Evolutionary conservation across 2,329 filamentous ascomycete species (phyloP).

Genomic region (Knufia fluminis): DNA sequence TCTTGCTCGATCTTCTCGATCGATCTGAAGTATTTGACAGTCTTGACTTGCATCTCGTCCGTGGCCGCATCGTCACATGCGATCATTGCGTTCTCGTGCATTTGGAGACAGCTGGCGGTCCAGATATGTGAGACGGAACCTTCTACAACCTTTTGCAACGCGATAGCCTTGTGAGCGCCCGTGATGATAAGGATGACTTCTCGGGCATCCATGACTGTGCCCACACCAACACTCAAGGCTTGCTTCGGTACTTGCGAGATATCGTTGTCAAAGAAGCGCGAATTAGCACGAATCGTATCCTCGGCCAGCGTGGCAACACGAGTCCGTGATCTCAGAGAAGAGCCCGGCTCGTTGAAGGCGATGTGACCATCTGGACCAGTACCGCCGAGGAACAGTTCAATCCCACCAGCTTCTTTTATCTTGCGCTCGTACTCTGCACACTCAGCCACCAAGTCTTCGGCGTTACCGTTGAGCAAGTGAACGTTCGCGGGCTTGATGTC

Average conservation of each 20-base stretch:
- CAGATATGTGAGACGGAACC: conserved; percentile 83
- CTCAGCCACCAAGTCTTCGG: conserved; percentile 63
- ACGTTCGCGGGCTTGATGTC: conserved; percentile 75
- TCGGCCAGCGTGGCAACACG: conserved; percentile 80
- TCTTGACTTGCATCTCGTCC: conserved; percentile 63
- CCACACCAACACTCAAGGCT: conserved; percentile 75
- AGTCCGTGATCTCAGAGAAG: conserved; percentile 65
- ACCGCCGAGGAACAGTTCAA: conserved; percentile 76
- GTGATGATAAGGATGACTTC: conserved; percentile 78
- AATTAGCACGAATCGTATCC: conserved; percentile 79
- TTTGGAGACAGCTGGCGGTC: conserved; percentile 71
- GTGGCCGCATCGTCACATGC: conserved; percentile 76
- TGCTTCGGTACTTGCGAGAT: conserved; percentile 65
- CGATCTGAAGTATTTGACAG: conserved; percentile 64
- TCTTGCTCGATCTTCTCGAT: conserved; percentile 51
- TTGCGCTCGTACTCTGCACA: conserved; percentile 71
- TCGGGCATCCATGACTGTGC: conserved; percentile 69
- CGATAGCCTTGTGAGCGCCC: conserved; percentile 70
- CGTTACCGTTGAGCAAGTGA: conserved; percentile 76
- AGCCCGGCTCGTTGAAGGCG: conserved; percentile 84
- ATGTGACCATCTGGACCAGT: conserved; percentile 83
- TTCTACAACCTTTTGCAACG: conserved; percentile 71
- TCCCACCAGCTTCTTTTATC: conserved; percentile 65
- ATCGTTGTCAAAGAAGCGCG: conserved; percentile 71
- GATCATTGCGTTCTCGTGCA: conserved; percentile 73